Evolutionary conservation across 257 asterid species (phyloP), one percentile per base, ranked within the genome.

Genomic region (Gentiana macrophylla): DNA sequence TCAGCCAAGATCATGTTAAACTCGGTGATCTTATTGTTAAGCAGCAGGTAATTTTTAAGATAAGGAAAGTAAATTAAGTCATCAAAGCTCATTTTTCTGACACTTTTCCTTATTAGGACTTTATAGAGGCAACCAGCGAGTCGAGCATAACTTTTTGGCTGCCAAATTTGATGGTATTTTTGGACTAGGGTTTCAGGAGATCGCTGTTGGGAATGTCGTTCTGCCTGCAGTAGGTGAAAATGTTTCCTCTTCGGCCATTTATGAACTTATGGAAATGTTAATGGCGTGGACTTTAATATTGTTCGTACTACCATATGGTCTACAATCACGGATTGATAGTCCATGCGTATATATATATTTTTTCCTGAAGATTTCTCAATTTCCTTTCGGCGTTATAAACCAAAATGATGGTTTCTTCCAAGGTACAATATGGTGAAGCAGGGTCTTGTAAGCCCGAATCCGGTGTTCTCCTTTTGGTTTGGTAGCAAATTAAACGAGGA

Each of bases 131-230:
- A 32, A 89, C 97, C 37, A 83, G 67, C 62, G 97, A 89, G 65
- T 84, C 91, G 2, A 83, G 97, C 70, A 70, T 89, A 66, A 81
- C 89, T 37, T 89, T 67, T 69, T 89, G 86, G 90, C 84, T 3
- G 88, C 95, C 65, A 89, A 83, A 77, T 89, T 89, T 69, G 97
- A 89, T 72, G 97, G 97, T 35, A 85, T 89, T 59, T 94, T 89
- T 50, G 97, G 97, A 56, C 97, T 89, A 50, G 97, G 97, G 66
- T 89, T 89, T 67, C 89, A 80, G 71, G 97, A 89, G 71, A 89
- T 89, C 52, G 83, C 97, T 52, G 91, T 85, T 35, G 94, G 94
- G 52, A 57, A 81, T 55, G 79, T 80, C 57, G 80, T 85, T 70
- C 97, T 35, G 79, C 84, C 79, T 88, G 97, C n/a, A n/a, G 95